Evolutionary conservation across 495 filamentous ascomycete genomes (phyloP), one percentile per base, ranked within the genome.

Genomic region (Aspergillus incahuasiensis): DNA sequence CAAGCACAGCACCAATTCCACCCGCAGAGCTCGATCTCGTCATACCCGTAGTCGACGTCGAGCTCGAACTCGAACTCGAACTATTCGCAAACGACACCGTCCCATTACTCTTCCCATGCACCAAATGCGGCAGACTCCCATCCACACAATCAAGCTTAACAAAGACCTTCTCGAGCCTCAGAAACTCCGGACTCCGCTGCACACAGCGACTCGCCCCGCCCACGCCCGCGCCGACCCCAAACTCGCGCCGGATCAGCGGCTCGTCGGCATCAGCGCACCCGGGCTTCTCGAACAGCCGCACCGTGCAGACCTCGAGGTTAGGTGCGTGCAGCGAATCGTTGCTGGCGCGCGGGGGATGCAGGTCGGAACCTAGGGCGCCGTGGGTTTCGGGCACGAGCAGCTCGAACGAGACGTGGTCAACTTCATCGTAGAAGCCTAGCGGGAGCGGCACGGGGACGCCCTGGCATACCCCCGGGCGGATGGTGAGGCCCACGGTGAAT

Each of bases 281-380:
- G 0, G 72, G 67, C 0, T 66, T 60, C 45, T 76, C 71, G 52
- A 73, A 71, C 4, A 76, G 48, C 28, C 69, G 67, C 47, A 75
- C 63, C 9, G 65, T 68, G 61, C 74, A 76, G 24, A 56, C 55
- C 16, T 64, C 61, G 15, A 40, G 38, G 19, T 66, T 45, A 34
- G 32, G 32, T 11, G 32, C 32, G 32, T n/a, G n/a, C n/a, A 2
- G 32, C 2, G 6, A 7, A 11, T 35, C 13, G 32, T 35, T 35
- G 32, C 32, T 15, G 32, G 32, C 32, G 8, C 32, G 32, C 6
- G 32, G 25, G 3, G 25, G 3, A 8, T 28, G 25, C 8, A 28
- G 25, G 4, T 4, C 25, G n/a, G n/a, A n/a, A n/a, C n/a, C n/a
- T n/a, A n/a, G n/a, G n/a, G n/a, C n/a, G n/a, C n/a, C n/a, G 25